phyloP scores from a whole-genome alignment of 2,329 filamentous ascomycete genomes.

The Samsoniella hepiali region DNA sequence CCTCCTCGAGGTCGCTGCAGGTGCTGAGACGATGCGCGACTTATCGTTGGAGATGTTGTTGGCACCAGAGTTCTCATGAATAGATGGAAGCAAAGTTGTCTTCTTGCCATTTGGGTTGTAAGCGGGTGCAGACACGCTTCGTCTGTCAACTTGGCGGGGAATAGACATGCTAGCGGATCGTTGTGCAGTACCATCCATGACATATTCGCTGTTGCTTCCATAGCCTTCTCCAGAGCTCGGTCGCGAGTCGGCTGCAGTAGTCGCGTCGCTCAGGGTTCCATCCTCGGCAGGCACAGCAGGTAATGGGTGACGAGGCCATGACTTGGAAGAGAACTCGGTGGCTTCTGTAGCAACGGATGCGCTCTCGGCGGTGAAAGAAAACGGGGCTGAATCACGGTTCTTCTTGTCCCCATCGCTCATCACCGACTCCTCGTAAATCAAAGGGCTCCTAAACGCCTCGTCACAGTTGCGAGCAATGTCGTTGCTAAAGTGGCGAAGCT shows the following conservation, averaged over 20 bases:
- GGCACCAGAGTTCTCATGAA: constrained; percentile 40
- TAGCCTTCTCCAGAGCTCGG: constrained; percentile 28
- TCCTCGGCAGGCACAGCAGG: constrained; percentile 45
- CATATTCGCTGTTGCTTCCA: constrained; percentile 22
- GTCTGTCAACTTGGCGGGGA: constrained; percentile 39
- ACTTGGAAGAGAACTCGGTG: constrained; percentile 30
- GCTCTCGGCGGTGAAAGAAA: constrained; percentile 41
- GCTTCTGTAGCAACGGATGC: constrained; percentile 29
- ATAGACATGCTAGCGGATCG: constrained; percentile 32
- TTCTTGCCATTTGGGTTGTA: constrained; percentile 40
- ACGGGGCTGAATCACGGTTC: constrained; percentile 38
- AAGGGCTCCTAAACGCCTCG: constrained; percentile 77
- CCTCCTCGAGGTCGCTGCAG: constrained; percentile 34
- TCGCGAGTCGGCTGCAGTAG: constrained; percentile 24
- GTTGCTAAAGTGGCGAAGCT: constrained; percentile 77
- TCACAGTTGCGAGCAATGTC: constrained; percentile 89
- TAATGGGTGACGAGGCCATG: constrained; percentile 49
- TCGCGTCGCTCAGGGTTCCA: constrained; percentile 22
- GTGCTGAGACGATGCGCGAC: constrained; percentile 46
- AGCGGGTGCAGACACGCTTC: constrained; percentile 50
- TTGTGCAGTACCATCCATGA: constrained; percentile 27
- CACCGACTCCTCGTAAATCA: constrained; percentile 41
- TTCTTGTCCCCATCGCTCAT: constrained; percentile 32
- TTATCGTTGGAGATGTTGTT: constrained; percentile 32
- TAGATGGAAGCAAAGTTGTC: constrained; percentile 44